Base-by-base conservation (phyloP, 768 basidiomycete species). In the Leccinum longicurvipes region DNA sequence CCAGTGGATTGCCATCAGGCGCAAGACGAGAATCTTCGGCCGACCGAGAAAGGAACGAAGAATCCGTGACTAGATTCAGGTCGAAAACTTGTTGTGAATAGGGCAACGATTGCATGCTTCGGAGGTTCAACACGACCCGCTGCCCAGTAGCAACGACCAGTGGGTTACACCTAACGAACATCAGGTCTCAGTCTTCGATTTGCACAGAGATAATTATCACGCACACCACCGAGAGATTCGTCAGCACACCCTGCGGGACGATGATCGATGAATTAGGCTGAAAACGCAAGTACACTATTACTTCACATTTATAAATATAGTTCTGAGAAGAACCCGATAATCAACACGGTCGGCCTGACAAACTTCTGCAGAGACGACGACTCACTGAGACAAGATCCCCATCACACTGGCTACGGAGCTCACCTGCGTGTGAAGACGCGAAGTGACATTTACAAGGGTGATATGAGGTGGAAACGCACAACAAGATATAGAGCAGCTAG, bases 61-160 rank as follows among this genome's bases (percentile, higher is more conserved):
- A 17, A 10, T 17, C 24, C 19, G 45, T 12, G 23, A 17, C 3
- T 15, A 25, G 15, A 15, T 46, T 25, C 3, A 24, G 24, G 45
- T 25, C 24, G 24, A 25, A 19, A 25, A 17, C 36, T 25, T 42
- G 41, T 9, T 39, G 36, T 39, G 36, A 39, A 39, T 9, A 39
- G 7, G 36, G 36, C 36, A 39, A 9, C 4, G 36, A n/a, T 39
- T 39, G 36, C 36, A 39, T 39, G 36, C 36, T 39, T n/a, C 57
- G 51, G 21, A 63, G 55, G 29, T 64, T 64, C 17, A 64, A 54
- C 15, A 64, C 56, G 6, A 52, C 47, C 6, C 63, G 64, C 36
- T 65, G 63, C 12, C 63, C 63, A 3, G 29, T 19, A 9, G 60
- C 28, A 11, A 39, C 15, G 21, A 65, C 56, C 1, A 66, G 6